These are phyloP conservation scores for Chlamydomonas reinhardtii DNA, from an alignment of 163 green algal species.

Conservation along the genomic window DNA sequence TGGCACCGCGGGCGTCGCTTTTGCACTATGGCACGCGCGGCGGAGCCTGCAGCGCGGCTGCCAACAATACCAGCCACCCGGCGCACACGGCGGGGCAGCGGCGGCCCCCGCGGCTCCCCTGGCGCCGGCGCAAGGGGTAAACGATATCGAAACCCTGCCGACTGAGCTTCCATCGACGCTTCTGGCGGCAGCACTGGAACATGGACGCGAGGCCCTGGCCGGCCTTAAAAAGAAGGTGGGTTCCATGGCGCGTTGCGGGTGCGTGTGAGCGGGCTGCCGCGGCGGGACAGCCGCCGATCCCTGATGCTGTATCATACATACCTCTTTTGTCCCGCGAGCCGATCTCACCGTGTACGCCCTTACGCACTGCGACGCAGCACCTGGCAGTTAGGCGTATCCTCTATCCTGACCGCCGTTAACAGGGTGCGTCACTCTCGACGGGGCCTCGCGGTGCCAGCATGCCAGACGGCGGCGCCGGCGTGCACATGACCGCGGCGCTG, in stretches of 20 bases:
- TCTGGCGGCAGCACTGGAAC: conserved; percentile 12
- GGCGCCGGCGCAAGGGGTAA: no score
- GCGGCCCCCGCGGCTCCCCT: neutral
- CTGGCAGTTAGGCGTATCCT: no score
- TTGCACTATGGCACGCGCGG: conserved; percentile 31
- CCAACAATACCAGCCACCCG: neutral
- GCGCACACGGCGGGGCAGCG: neutral
- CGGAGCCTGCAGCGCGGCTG: neutral
- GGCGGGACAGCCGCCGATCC: no score
- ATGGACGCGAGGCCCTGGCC: neutral
- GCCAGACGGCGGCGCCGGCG: conserved; percentile 27
- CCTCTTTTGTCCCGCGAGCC: no score
- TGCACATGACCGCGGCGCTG: conserved; percentile 38
- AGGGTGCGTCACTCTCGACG: neutral
- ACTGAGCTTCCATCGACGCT: neutral
- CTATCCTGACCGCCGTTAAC: no score
- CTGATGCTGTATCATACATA: no score
- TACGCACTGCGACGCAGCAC: no score
- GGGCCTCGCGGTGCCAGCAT: conserved; percentile 14
- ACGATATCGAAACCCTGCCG: neutral
- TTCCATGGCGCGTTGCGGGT: no score
- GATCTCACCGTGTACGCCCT: no score
- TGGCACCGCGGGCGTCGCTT: conserved; percentile 24
- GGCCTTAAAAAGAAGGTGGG: neutral
- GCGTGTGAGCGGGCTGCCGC: no score